Percentiles rank a stretch among this genome's conserved stretches.
These are phyloP conservation scores for Acacia pycnantha DNA, from an alignment of 331 rosid genomes.

Conservation along the genomic window DNA sequence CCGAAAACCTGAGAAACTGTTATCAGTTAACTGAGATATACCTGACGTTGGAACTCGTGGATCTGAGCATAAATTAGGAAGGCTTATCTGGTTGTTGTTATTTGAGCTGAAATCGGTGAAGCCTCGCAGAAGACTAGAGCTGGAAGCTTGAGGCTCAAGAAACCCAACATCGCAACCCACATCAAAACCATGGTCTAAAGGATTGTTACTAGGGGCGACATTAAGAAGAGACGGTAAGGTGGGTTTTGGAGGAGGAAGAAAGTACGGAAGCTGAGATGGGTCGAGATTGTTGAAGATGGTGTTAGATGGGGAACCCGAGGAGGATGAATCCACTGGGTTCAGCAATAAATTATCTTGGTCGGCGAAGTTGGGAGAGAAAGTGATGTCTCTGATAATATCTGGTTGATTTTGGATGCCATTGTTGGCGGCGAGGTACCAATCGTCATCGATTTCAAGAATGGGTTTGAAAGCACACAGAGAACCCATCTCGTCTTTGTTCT, in stretches of 20 bases:
- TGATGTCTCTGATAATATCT: slow-evolving; percentile 15
- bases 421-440: slow-evolving; percentile 52
- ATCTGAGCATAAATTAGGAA: slow-evolving; percentile 38
- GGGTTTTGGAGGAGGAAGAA: slow-evolving; percentile 47
- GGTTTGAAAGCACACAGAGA: slow-evolving; percentile 59
- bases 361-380: slow-evolving; percentile 42
- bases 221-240: slow-evolving; percentile 48
- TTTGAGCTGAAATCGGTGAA: slow-evolving; percentile 44
- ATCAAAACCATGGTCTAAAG: slow-evolving; percentile 51
- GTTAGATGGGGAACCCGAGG: slow-evolving; percentile 64
- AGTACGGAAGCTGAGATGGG: slow-evolving; percentile 54
- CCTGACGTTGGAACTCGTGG: slow-evolving; percentile 32
- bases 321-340: slow-evolving; percentile 60
- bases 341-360: slow-evolving; percentile 39
- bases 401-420: slow-evolving; percentile 34
- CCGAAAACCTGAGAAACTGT: slow-evolving; percentile 37
- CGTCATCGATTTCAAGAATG: slow-evolving; percentile 56
- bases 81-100: slow-evolving; percentile 32
- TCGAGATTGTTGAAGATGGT: slow-evolving; percentile 49
- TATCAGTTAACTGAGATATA: slow-evolving; percentile 30
- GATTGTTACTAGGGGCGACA: slow-evolving; percentile 30
- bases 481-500: slow-evolving; percentile 39
- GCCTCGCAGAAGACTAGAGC: slow-evolving; percentile 37
- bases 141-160: slow-evolving; percentile 55
- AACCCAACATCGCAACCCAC: slow-evolving; percentile 39